Evolutionary conservation across 2,329 filamentous ascomycete genomes (phyloP), one percentile per base, ranked within the genome.

Genomic region (Fusarium cyanostomum): DNA sequence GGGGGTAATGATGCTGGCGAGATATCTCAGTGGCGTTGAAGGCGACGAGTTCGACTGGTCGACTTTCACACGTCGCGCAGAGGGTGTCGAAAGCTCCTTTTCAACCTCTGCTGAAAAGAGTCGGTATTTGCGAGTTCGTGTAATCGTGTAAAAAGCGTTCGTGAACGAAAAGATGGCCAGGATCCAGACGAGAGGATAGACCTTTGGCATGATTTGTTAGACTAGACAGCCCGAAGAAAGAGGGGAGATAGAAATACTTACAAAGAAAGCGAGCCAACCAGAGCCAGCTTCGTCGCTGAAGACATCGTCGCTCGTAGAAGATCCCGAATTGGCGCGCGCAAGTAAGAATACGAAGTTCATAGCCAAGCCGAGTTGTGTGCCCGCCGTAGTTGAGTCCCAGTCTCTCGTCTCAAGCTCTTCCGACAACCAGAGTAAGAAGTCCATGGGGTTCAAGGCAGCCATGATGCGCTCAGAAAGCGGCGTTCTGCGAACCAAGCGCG

Each of bases 391-490:
- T 16, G 94, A 92, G 68, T 97, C 92, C 88, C 93, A 96, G 70
- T 97, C 92, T 72, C 90, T 89, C 26, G 92, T 92, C 74, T 97
- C 94, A 59, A 99, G 85, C 78, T 97, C 92, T 75, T 98, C 94
- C 0, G 92, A 96, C 2, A 96, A 78, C 91, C 92, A 97, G 15
- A 99, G 86, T 51, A 95, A 80, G 72, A 94, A 91, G 78, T 99
- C 95, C 80, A 91, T 89, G 4, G 92, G 92, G 73, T 98, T 94
- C 57, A 97, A 81, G 75, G 88, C 88, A 54, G 91, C 84, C 74
- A 88, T 87, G 75, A 98, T 84, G 75, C 94, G 92, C 83, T 98
- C 90, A 27, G 80, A 74, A 68, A 97, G 84, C 74, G 95, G 89
- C 74, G 87, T 87, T 71, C 88, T 89, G 74, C 95, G 92, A 69